These are phyloP conservation scores for Xerophyta viscosa DNA, from an alignment of 106 monocot genomes.

Conservation along the genomic window DNA sequence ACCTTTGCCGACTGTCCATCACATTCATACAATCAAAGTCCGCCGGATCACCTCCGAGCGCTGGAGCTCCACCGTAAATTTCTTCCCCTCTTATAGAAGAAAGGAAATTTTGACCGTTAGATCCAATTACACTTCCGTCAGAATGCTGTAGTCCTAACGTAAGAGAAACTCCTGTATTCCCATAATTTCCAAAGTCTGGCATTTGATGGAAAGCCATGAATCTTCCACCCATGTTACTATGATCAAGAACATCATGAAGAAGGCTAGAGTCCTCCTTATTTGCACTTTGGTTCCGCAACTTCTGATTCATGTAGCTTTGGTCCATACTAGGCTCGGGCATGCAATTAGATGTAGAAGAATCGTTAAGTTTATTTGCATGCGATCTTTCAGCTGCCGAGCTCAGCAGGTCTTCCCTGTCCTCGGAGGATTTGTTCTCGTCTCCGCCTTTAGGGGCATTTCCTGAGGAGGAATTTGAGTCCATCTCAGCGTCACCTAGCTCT, in stretches of 20 bases:
- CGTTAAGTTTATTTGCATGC: slow-evolving; percentile 29
- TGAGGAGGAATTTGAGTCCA: slow-evolving; percentile 70
- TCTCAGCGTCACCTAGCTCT: slow-evolving; percentile 65
- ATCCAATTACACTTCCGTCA: slow-evolving; percentile 23
- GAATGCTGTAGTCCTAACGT: slow-evolving; percentile 78
- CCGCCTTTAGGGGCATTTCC: slow-evolving; percentile 40
- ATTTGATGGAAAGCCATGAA: slow-evolving; percentile 66
- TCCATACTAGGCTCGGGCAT: slow-evolving; percentile 9
- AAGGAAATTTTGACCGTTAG: slow-evolving; percentile 29
- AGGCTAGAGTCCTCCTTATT: slow-evolving; percentile 18
- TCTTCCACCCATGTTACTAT: slow-evolving; percentile 24
- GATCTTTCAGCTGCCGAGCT: slow-evolving; percentile 25
- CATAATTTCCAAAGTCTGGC: slow-evolving; percentile 37
- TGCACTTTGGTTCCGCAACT: slow-evolving; percentile 22
- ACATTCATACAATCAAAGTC: slow-evolving; percentile 46
- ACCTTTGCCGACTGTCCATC: slow-evolving; percentile 32
- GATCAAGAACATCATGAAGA: slow-evolving; percentile 30
- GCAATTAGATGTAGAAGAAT: slow-evolving; percentile 23
- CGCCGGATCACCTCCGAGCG: slow-evolving; percentile 14
- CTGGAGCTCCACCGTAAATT: slow-evolving; percentile 25
- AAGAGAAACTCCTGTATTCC: slow-evolving; percentile 52
- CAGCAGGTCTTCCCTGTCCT: slow-evolving; percentile 39
- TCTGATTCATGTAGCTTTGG: slow-evolving; percentile 34
- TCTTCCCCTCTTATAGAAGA: slow-evolving; percentile 36
- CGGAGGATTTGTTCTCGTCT: slow-evolving; percentile 30